These are phyloP conservation scores for Dactylellina cionopaga DNA, from an alignment of 2,329 filamentous ascomycete species.

Conservation along the genomic window DNA sequence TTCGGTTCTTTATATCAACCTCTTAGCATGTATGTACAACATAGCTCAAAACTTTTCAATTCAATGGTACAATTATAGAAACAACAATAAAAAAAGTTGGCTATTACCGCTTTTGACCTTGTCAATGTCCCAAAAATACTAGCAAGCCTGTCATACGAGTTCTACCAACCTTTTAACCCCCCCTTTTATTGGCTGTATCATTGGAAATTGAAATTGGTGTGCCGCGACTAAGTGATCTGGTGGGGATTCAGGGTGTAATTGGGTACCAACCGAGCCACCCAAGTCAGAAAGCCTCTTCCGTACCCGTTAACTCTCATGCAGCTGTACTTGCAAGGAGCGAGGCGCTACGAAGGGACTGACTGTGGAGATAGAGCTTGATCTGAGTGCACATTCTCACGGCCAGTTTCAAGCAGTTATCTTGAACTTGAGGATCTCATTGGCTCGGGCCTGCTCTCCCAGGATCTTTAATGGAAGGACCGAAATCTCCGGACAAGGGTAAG, in stretches of 20 bases:
- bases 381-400: neutral
- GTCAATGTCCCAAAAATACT: slow-evolving; percentile 17
- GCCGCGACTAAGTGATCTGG: slow-evolving; percentile 2
- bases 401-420: neutral
- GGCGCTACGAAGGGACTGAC: slow-evolving; percentile 23
- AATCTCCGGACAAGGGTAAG: slow-evolving; percentile 22
- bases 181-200: slow-evolving; percentile 20
- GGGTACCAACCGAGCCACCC: slow-evolving; percentile 40
- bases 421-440: slow-evolving; percentile 33
- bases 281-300: slow-evolving; percentile 51
- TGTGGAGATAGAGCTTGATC: neutral
- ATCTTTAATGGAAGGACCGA: slow-evolving; percentile 1
- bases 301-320: slow-evolving; percentile 45
- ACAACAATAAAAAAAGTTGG: slow-evolving; percentile 21
- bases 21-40: no score
- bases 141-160: slow-evolving; percentile 24
- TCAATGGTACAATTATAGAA: slow-evolving; percentile 47
- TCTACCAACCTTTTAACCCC: slow-evolving; percentile 11
- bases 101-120: slow-evolving; percentile 39
- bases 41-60: neutral
- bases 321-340: slow-evolving; percentile 35
- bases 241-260: slow-evolving; percentile 7
- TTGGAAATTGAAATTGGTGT: slow-evolving; percentile 30
- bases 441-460: slow-evolving; percentile 10
- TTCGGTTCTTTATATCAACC: slow-evolving; percentile 50